Evolutionary conservation across 768 basidiomycete genomes (phyloP).

Genomic region (Auricularia auricula-judae): DNA sequence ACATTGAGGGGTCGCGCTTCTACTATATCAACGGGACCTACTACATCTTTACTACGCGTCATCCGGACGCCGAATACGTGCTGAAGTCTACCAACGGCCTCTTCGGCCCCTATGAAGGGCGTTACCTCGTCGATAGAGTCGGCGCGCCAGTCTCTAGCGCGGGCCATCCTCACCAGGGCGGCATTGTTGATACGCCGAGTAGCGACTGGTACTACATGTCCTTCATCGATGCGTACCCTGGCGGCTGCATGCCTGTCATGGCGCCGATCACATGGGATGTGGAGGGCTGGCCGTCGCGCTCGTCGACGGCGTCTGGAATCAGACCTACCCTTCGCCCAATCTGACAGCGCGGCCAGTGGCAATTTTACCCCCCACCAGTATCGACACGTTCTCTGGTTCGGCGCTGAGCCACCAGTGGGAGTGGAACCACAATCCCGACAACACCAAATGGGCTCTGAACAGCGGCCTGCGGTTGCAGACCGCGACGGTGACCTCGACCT

Average conservation of each 20-base stretch:
- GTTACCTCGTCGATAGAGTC: not conserved
- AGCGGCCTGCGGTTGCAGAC: slow-evolving; percentile 5
- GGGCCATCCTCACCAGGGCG: slow-evolving; percentile 1
- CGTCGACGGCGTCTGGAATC: not conserved
- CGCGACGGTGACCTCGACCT: not conserved
- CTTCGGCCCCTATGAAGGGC: not conserved
- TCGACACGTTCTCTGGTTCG: not conserved
- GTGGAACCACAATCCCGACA: slow-evolving; percentile 5
- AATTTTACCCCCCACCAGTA: not conserved
- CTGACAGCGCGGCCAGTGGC: not conserved
- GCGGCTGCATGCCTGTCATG: not conserved
- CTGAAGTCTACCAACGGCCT: slow-evolving; percentile 2
- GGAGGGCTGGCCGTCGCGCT: not conserved
- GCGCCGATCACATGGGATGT: slow-evolving; percentile 1
- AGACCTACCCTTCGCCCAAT: not conserved
- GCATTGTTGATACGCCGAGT: not conserved
- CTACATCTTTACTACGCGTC: slow-evolving; percentile 2
- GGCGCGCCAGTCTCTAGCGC: not conserved
- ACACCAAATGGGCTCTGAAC: not conserved
- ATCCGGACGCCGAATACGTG: not conserved
- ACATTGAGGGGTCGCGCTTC: slow-evolving; percentile 4
- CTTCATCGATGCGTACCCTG: slow-evolving; percentile 3
- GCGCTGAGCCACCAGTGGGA: slow-evolving; percentile 1
- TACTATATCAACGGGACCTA: slow-evolving; percentile 5
- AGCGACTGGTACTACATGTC: slow-evolving; percentile 2